Evolutionary conservation across 2,329 filamentous ascomycete species (phyloP), one percentile per base, ranked within the genome.

Genomic region (Hypoxylon sp.): DNA sequence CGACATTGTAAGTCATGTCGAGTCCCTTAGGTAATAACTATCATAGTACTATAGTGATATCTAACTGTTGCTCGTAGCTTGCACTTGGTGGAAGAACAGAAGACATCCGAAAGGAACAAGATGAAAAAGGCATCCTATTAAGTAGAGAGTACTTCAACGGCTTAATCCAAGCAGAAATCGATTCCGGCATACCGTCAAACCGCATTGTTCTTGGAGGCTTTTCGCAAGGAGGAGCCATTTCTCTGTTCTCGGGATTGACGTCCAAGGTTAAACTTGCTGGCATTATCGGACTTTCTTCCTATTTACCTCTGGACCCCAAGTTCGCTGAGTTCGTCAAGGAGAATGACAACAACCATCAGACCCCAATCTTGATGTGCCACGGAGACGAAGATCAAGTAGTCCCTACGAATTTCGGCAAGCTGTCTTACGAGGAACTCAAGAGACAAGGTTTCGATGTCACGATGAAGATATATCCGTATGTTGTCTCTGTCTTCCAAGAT

Each of bases 141-240:
- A 90, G 87, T 42, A 83, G 86, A 63, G 82, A 84, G 30, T 91
- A 91, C 73, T 84, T 97, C 71, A 87, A 91, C 72, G 74, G 75
- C 27, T 81, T 97, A 42, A 89, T 97, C 71, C 84, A 90, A 66
- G 76, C 84, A 55, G 91, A 97, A 73, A 84, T 96, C 45, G 83
- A 88, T 46, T 81, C 86, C 45, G 91, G 91, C 52, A 94, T 97
- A 61, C 83, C 90, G 1, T 78, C 90, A 0, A 84, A 89, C 51
- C 88, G 92, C 43, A 91, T 99, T 65, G 83, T 97, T 12, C 74
- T 97, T 5, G 93, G 90, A 23, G 89, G 90, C 29, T 94, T 93
- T 77, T 89, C 85, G 16, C 84, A 97, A 73, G 93, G 93, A 51
- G 93, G 90, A 42, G 91, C 91, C 48, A 91, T 97, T 79, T 84